Evolutionary conservation across 1,139 yeast genomes (phyloP), one percentile per base, ranked within the genome.

Genomic region (Wickerhamiella pararugosa): DNA sequence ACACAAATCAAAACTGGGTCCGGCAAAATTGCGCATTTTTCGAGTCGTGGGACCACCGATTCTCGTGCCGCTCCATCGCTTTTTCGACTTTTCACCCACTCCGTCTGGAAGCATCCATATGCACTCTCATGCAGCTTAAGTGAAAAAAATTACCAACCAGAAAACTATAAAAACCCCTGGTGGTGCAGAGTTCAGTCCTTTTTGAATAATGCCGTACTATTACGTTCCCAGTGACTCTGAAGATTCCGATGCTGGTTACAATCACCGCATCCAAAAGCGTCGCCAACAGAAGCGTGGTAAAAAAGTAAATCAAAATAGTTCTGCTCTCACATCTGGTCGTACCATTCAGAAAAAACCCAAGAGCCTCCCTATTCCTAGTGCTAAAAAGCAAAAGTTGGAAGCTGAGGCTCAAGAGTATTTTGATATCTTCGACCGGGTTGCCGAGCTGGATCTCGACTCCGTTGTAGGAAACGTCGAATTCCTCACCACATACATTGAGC

Each of bases 161-260:
- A 27, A 21, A 27, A 36, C 26, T 32, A 41, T 36, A 41, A 32
- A 36, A 32, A 37, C n/a, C 36, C 26, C 30, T 26, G 28, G 10
- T 26, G 11, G 15, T 10, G 21, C 10, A 7, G 37, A 30, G 28
- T 9, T 5, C 30, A 33, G 25, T 28, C 36, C 32, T 8, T 21
- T 29, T 29, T 28, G 15, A 10, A 31, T 34, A 42, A 51, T 51
- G 54, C 54, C 54, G 51, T 51, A 47, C 49, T 52, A 51, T 32
- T 51, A 51, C 51, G 49, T 51, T 40, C 45, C 53, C 37, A 49
- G 51, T 32, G 54, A 51, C 42, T 47, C 48, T 35, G 54, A 50
- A 29, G 39, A 32, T 32, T 43, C 47, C 26, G 43, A 43, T 36
- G 37, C 34, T 15, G 41, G 48, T 34, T 40, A 36, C 36, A 39